Evolutionary conservation across 805 yeast genomes (phyloP).

Genomic region (Candida ficus): DNA sequence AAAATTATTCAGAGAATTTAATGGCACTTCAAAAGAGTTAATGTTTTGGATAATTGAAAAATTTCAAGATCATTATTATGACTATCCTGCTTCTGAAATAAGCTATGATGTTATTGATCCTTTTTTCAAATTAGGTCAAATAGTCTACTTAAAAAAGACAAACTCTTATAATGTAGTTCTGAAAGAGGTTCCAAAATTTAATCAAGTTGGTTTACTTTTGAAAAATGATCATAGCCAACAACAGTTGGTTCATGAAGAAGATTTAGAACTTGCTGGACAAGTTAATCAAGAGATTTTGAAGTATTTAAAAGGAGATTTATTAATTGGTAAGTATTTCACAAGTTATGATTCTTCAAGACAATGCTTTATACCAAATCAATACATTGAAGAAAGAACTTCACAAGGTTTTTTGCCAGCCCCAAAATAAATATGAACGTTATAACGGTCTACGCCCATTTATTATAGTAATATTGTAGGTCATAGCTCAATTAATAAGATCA

Average conservation of each 20-base stretch:
- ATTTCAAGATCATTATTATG: not conserved
- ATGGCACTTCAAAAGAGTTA: not conserved
- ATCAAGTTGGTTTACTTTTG: not conserved
- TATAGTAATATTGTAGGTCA: too few species aligned
- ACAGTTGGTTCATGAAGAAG: conserved; percentile 1
- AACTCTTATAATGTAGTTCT: conserved; percentile 6
- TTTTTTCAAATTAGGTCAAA: conserved; percentile 7
- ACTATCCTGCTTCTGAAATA: conserved; percentile 4
- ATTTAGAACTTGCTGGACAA: not conserved
- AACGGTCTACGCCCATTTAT: too few species aligned
- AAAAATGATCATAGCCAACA: conserved; percentile 1
- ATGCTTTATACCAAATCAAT: conserved; percentile 2
- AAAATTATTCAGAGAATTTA: not conserved
- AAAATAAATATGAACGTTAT: too few species aligned
- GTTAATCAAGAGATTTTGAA: not conserved
- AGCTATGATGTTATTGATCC: conserved; percentile 6
- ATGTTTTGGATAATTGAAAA: not conserved
- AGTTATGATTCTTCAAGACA: not conserved
- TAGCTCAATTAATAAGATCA: too few species aligned
- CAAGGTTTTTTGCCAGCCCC: conserved; percentile 4
- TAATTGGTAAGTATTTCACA: conserved; percentile 5
- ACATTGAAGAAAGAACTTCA: not conserved
- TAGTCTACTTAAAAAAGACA: conserved; percentile 1
- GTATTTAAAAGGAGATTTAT: conserved; percentile 1
- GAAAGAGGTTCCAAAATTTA: not conserved